phyloP scores from a whole-genome alignment of 768 basidiomycete genomes.

The Phylloporus scabripes region DNA sequence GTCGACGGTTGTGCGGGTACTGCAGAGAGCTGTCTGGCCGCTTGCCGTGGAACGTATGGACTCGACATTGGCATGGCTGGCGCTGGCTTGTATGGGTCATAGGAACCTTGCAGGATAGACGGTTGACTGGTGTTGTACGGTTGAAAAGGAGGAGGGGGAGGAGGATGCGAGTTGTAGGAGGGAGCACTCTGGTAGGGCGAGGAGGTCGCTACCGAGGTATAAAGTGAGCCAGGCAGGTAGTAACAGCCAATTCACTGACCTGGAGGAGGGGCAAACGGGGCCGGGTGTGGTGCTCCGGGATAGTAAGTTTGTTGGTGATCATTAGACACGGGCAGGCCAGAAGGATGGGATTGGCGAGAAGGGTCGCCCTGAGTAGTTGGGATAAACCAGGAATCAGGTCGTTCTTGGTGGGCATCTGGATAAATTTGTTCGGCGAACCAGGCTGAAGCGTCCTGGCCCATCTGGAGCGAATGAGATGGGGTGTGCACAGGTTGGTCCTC shows the following conservation, averaged over 20 bases:
- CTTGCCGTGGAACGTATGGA: slow-evolving; percentile 19
- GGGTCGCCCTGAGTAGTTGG: slow-evolving; percentile 17
- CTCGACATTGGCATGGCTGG: slow-evolving; percentile 13
- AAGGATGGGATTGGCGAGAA: slow-evolving; percentile 12
- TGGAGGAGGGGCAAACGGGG: slow-evolving; percentile 11
- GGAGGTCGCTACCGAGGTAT: slow-evolving; percentile 9
- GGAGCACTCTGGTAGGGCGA: slow-evolving; percentile 9
- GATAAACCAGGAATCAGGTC: slow-evolving; percentile 24
- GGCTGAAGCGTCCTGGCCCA: slow-evolving; percentile 36
- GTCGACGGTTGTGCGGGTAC: slow-evolving; percentile 18
- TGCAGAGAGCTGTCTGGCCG: slow-evolving; percentile 7
- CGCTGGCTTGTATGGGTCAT: slow-evolving; percentile 36
- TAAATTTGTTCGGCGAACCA: slow-evolving; percentile 35
- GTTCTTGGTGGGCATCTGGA: slow-evolving; percentile 22
- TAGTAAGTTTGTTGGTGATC: slow-evolving; percentile 31
- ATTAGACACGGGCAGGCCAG: slow-evolving; percentile 15
- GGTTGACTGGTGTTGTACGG: slow-evolving; percentile 12
- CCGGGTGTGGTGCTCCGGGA: slow-evolving; percentile 20
- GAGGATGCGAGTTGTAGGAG: slow-evolving; percentile 24
- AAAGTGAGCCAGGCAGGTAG: slow-evolving; percentile 3
- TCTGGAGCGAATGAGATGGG: slow-evolving; percentile 22
- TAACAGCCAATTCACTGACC: slow-evolving; percentile 18
- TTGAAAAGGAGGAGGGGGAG: slow-evolving; percentile 16
- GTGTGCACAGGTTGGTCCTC: slow-evolving; percentile 17
- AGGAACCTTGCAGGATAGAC: slow-evolving; percentile 14